Conservation (phyloP, 2,329 filamentous ascomycete species). For the Trichophyton simii region DNA sequence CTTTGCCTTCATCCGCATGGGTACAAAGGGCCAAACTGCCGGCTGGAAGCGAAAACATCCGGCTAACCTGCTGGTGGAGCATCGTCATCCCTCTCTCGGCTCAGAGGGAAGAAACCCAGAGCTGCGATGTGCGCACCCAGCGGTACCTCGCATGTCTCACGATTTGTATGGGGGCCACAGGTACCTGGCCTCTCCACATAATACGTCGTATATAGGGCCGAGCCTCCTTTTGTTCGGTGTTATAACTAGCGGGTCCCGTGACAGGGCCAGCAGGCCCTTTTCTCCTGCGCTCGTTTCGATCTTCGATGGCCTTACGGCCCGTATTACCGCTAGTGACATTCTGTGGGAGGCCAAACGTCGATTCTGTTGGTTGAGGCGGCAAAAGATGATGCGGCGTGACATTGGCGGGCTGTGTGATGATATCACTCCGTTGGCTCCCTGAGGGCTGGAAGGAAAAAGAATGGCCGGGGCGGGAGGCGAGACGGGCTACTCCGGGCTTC, state of each 20-base stretch:
- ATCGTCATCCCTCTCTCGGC: background rate
- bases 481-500: too few relatives aligned
- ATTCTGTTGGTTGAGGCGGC: background rate
- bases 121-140: background rate
- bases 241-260: background rate
- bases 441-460: too few relatives aligned
- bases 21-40: background rate
- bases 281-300: background rate
- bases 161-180: background rate
- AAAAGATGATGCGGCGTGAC: background rate
- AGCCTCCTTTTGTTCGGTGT: background rate
- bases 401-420: background rate
- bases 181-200: background rate
- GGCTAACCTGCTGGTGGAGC: background rate
- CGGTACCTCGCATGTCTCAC: background rate
- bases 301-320: background rate
- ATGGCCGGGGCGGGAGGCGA: too few relatives aligned
- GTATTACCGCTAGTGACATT: background rate
- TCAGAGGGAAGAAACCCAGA: background rate
- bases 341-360: background rate
- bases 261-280: background rate
- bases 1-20: background rate
- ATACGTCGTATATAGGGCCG: background rate
- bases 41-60: conserved; percentile 1
- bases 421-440: background rate